These are phyloP conservation scores for Alternaria arbusti DNA, from an alignment of 2,329 filamentous ascomycete species.

Conservation along the genomic window DNA sequence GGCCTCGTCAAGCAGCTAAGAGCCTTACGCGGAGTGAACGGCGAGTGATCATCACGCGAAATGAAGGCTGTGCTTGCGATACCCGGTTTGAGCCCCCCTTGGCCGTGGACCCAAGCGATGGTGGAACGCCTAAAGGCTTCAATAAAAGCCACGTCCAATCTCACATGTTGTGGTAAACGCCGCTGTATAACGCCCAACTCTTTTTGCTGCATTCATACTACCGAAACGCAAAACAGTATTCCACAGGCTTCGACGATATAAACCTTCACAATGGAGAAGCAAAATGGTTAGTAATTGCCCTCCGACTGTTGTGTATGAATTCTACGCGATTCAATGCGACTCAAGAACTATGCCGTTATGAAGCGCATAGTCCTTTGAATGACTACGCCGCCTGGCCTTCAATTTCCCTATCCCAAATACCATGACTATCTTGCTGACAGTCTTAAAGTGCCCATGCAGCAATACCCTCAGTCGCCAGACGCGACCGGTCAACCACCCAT, in stretches of 20 bases:
- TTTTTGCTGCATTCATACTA: not conserved
- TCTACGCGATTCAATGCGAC: not conserved
- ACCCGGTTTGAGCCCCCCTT: slow-evolving; percentile 15
- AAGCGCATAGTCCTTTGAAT: not conserved
- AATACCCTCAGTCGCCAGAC: slow-evolving; percentile 44
- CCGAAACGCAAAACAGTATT: not conserved
- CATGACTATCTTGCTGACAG: slow-evolving; percentile 18
- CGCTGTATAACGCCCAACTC: not conserved
- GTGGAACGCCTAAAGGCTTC: slow-evolving; percentile 24
- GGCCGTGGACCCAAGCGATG: slow-evolving; percentile 10
- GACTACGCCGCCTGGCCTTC: not conserved
- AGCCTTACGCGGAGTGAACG: not conserved
- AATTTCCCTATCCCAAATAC: not conserved
- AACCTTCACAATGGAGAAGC: slow-evolving; percentile 42
- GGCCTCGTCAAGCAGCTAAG: slow-evolving; percentile 7
- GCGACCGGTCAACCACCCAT: slow-evolving; percentile 33
- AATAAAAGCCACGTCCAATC: slow-evolving; percentile 9
- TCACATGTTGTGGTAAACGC: not conserved
- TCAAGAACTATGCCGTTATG: not conserved
- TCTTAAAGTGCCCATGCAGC: slow-evolving; percentile 45
- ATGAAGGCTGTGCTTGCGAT: slow-evolving; percentile 27
- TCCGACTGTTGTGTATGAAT: not conserved
- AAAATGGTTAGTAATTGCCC: slow-evolving; percentile 38
- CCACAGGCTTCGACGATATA: not conserved
- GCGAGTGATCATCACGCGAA: slow-evolving; percentile 17